Conservation (phyloP, 1,139 yeast species). For the Candida sp. region DNA sequence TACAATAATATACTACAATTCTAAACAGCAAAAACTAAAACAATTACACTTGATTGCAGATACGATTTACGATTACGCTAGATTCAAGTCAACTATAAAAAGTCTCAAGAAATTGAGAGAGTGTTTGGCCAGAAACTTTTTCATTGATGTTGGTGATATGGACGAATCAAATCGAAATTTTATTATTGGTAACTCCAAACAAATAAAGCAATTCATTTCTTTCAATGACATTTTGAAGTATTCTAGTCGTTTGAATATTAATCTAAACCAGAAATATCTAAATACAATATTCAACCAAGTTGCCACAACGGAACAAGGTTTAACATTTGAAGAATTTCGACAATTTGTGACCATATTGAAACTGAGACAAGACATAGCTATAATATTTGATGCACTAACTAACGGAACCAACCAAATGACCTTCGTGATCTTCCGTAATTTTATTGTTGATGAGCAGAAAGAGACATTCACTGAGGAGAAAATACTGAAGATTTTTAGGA, state of each 20-base stretch:
- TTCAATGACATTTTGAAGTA: slow-evolving; percentile 68
- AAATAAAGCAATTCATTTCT: slow-evolving; percentile 37
- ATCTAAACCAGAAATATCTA: slow-evolving; percentile 34
- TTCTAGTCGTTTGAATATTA: slow-evolving; percentile 66
- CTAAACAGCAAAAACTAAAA: slow-evolving; percentile 53
- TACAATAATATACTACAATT: slow-evolving; percentile 66
- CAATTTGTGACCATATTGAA: slow-evolving; percentile 55
- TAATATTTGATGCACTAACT: slow-evolving; percentile 22
- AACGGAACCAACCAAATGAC: slow-evolving; percentile 38
- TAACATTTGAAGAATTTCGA: slow-evolving; percentile 73
- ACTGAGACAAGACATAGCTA: slow-evolving; percentile 27
- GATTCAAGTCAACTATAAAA: slow-evolving; percentile 57
- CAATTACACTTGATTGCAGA: slow-evolving; percentile 74
- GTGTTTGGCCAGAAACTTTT: slow-evolving; percentile 29
- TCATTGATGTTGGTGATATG: slow-evolving; percentile 25
- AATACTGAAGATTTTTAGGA: slow-evolving; percentile 37
- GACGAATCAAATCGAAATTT: slow-evolving; percentile 22
- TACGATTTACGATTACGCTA: slow-evolving; percentile 55
- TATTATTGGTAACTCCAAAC: slow-evolving; percentile 20
- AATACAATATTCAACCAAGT: slow-evolving; percentile 44
- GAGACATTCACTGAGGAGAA: slow-evolving; percentile 34
- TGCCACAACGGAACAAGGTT: slow-evolving; percentile 13
- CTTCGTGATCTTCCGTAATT: slow-evolving; percentile 38
- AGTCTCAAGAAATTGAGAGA: slow-evolving; percentile 39
- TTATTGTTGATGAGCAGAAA: slow-evolving; percentile 49